These are phyloP conservation scores for Pythium aristosporum DNA, from an alignment of 352 stramenopile genomes.

Conservation along the genomic window DNA sequence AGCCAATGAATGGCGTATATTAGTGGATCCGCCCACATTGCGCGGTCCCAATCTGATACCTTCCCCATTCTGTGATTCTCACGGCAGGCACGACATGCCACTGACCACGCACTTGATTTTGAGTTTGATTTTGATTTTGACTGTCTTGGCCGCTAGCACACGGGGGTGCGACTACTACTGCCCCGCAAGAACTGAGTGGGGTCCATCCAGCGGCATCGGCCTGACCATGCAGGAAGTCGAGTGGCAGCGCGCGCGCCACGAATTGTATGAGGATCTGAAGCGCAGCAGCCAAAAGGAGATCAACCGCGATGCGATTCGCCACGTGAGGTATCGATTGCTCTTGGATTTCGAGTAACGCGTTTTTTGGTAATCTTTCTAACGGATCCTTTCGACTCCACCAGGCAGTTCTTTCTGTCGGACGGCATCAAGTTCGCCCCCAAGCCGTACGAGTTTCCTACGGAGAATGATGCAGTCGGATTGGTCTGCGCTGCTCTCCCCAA, in stretches of 20 bases:
- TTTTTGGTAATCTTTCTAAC: not conserved
- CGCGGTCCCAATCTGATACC: too few relatives aligned
- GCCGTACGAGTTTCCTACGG: constrained; percentile 44
- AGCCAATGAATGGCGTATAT: too few relatives aligned
- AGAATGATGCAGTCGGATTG: constrained; percentile 47
- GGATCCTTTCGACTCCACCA: not conserved
- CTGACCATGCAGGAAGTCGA: constrained; percentile 15
- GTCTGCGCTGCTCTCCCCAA: constrained; percentile 46
- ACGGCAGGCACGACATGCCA: too few relatives aligned
- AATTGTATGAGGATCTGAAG: constrained; percentile 20
- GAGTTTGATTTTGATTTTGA: too few relatives aligned
- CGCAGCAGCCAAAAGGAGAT: constrained; percentile 14
- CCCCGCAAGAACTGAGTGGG: not conserved
- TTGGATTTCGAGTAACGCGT: not conserved
- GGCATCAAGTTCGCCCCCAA: constrained; percentile 43
- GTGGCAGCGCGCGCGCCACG: constrained; percentile 21
- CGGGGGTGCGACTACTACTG: too few relatives aligned
- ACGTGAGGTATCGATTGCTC: constrained; percentile 14
- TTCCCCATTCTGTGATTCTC: too few relatives aligned
- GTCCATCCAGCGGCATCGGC: too few relatives aligned
- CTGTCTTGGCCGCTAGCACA: not conserved
- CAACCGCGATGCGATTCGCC: constrained; percentile 24
- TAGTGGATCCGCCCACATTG: too few relatives aligned
- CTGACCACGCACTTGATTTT: too few relatives aligned
- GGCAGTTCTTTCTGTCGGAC: constrained; percentile 21